Conservation (phyloP, 495 filamentous ascomycete species). For the Penicillium herquei region DNA sequence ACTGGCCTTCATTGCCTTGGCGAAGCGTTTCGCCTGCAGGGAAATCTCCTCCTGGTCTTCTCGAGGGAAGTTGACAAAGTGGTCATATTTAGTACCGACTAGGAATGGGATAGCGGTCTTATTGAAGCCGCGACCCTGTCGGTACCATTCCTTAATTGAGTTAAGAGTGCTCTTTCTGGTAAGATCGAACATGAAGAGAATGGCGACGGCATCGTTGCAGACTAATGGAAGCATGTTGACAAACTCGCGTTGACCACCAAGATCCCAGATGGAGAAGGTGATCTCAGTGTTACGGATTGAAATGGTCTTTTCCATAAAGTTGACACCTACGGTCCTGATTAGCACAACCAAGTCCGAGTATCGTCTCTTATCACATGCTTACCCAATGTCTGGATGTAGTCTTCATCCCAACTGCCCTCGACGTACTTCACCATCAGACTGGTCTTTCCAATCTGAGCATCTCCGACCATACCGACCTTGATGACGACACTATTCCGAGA, state of each 20-base stretch:
- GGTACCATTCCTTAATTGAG: constrained; percentile 99
- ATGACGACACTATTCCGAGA: constrained; percentile 90
- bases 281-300: constrained; percentile 99
- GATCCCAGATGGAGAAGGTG: constrained; percentile 98
- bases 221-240: constrained; percentile 99
- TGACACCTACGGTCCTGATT: constrained; percentile 60
- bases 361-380: constrained; percentile 19
- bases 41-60: constrained; percentile 99
- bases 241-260: constrained; percentile 96
- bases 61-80: constrained; percentile 95
- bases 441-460: constrained; percentile 98
- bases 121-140: constrained; percentile 96
- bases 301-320: constrained; percentile 99
- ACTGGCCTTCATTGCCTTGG: constrained; percentile 95
- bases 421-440: constrained; percentile 99
- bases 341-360: not conserved
- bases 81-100: constrained; percentile 97
- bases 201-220: constrained; percentile 97
- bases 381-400: constrained; percentile 98
- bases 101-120: constrained; percentile 98
- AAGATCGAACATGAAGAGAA: constrained; percentile 98
- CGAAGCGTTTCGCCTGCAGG: constrained; percentile 92
- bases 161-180: constrained; percentile 97
- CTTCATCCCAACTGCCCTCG: constrained; percentile 98
- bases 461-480: constrained; percentile 99